A percentile compares a stretch with the other conserved stretches of the same genome.
These are phyloP conservation scores for Nicotiana noctiflora DNA, from an alignment of 257 asterid species.

Conservation along the genomic window DNA sequence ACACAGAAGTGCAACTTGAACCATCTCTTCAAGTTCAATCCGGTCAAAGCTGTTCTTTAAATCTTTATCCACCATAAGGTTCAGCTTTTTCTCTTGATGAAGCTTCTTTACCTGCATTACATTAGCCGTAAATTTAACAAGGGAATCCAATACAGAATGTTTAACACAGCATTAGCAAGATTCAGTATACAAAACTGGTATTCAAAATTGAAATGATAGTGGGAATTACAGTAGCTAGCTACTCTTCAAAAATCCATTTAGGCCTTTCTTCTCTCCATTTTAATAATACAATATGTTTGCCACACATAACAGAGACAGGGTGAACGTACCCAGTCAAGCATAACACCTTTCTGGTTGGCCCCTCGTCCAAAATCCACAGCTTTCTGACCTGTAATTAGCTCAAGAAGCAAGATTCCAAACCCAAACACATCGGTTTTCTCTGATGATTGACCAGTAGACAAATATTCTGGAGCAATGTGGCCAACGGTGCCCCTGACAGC, in stretches of 20 bases:
- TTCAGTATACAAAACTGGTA: background rate
- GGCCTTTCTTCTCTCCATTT: background rate
- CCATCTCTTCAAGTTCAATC: slow-evolving; percentile 31
- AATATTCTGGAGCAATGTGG: slow-evolving; percentile 31
- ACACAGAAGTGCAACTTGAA: slow-evolving; percentile 30
- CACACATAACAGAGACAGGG: background rate
- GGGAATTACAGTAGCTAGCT: background rate
- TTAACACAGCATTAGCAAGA: background rate
- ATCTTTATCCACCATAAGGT: slow-evolving; percentile 23
- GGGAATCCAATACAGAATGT: background rate
- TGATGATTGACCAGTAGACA: slow-evolving; percentile 32
- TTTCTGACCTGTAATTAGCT: slow-evolving; percentile 27
- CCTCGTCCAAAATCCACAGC: slow-evolving; percentile 24
- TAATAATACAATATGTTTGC: background rate
- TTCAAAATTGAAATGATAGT: background rate
- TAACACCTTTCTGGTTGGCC: slow-evolving; percentile 24
- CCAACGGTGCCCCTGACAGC: slow-evolving; percentile 36
- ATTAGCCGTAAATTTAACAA: background rate
- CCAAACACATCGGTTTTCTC: slow-evolving; percentile 35
- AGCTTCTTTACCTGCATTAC: slow-evolving; percentile 25
- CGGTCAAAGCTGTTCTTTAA: slow-evolving; percentile 17
- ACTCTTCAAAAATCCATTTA: background rate
- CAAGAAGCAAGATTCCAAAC: slow-evolving; percentile 29
- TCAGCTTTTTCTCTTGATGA: slow-evolving; percentile 26
- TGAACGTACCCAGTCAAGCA: slow-evolving; percentile 27